phyloP scores from a whole-genome alignment of 495 filamentous ascomycete species.

The Schizothecium vesticola region DNA sequence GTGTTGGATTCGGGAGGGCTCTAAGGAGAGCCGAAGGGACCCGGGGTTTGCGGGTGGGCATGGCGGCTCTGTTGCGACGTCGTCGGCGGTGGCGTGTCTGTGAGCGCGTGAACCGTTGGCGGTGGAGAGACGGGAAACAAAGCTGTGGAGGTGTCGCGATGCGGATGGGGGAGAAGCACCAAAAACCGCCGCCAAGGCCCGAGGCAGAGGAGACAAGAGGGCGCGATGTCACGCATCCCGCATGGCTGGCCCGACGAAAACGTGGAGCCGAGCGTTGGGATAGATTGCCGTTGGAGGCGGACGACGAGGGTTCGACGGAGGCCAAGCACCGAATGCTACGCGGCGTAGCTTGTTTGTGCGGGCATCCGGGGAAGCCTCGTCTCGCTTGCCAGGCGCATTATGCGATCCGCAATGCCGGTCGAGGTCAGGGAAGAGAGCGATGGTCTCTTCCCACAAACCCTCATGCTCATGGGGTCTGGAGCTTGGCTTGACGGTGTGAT shows the following conservation, averaged over 20 bases:
- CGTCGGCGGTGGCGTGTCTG: not conserved
- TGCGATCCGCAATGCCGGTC: constrained; percentile 6
- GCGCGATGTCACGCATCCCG: constrained; percentile 22
- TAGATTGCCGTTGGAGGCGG: constrained; percentile 23
- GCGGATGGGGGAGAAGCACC: constrained; percentile 10
- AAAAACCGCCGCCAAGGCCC: constrained; percentile 21
- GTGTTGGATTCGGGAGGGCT: not conserved
- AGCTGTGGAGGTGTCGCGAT: constrained; percentile 1
- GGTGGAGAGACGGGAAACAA: not conserved
- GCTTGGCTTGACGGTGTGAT: not conserved
- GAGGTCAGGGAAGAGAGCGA: no score
- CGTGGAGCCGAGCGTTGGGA: constrained; percentile 23
- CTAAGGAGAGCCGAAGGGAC: not conserved
- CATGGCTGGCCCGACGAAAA: constrained; percentile 12
- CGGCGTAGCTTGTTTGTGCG: not conserved
- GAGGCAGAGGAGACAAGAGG: constrained; percentile 13
- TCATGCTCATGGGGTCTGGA: not conserved
- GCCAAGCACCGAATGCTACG: constrained; percentile 27
- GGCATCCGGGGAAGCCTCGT: not conserved
- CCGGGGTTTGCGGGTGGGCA: not conserved
- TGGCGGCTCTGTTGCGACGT: constrained; percentile 3
- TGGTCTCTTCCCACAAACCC: no score
- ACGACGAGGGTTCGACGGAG: constrained; percentile 27
- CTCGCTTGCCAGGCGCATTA: not conserved
- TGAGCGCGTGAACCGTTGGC: not conserved